Conservation (phyloP, 2,329 filamentous ascomycete genomes). For the Sordariomycetes sp. region DNA sequence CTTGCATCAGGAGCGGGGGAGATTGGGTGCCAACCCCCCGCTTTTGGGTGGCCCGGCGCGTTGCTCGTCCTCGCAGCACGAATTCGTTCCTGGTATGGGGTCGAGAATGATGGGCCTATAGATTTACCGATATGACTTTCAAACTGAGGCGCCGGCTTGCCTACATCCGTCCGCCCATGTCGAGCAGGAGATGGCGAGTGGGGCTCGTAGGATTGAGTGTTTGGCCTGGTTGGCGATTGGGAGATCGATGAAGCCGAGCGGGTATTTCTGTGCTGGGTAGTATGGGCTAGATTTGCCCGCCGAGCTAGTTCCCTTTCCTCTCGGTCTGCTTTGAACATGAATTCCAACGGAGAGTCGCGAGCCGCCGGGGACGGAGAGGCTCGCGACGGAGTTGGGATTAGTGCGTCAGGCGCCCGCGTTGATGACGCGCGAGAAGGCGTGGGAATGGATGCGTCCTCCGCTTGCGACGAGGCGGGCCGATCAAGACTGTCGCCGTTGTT, state of each 20-base stretch:
- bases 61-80: conserved; percentile 35
- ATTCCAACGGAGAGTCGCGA: conserved; percentile 69
- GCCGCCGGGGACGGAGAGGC: conserved; percentile 17
- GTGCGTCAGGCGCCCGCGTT: background rate
- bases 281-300: background rate
- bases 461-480: background rate
- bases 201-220: background rate
- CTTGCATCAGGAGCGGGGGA: conserved; percentile 7
- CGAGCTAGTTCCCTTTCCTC: conserved; percentile 56
- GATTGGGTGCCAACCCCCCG: conserved; percentile 5
- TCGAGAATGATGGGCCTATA: conserved; percentile 58
- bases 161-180: conserved; percentile 12
- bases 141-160: conserved; percentile 54
- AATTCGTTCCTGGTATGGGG: conserved; percentile 52
- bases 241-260: conserved; percentile 1
- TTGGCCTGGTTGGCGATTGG: background rate
- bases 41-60: conserved; percentile 8
- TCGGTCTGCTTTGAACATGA: conserved; percentile 81
- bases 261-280: background rate
- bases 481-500: background rate
- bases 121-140: conserved; percentile 44
- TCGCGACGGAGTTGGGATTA: conserved; percentile 26
- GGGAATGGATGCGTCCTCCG: background rate
- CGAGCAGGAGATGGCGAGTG: conserved; percentile 17
- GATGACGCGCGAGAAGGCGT: background rate